Conservation (phyloP, 2,329 filamentous ascomycete species). For the Fusarium praegraminearum region DNA sequence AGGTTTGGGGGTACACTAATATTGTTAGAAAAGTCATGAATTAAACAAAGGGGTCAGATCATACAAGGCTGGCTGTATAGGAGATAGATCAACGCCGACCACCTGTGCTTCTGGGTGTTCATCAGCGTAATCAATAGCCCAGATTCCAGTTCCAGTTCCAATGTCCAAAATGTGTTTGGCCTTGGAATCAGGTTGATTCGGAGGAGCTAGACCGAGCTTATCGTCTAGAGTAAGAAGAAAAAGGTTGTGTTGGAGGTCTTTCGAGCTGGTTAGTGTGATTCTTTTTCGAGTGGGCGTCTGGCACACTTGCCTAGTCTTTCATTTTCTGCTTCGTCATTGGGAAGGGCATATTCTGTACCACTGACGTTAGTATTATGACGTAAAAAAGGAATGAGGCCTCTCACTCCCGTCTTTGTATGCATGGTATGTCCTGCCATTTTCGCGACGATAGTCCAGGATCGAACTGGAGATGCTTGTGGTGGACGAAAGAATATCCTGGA, state of each 20-base stretch:
- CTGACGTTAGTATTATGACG: fast-evolving
- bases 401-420: slow-evolving; percentile 24
- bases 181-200: slow-evolving; percentile 25
- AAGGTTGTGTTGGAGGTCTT: slow-evolving; percentile 38
- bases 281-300: fast-evolving
- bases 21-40: neutral
- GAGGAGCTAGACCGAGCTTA: slow-evolving; percentile 32
- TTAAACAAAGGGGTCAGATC: fast-evolving
- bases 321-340: slow-evolving; percentile 37
- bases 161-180: slow-evolving; percentile 32
- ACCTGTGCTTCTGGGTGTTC: slow-evolving; percentile 33
- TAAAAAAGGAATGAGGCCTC: fast-evolving
- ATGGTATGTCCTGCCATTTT: slow-evolving; percentile 24
- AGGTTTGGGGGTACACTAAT: slow-evolving; percentile 29
- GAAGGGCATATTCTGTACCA: slow-evolving; percentile 34
- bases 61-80: slow-evolving; percentile 35
- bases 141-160: slow-evolving; percentile 40
- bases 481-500: slow-evolving; percentile 10
- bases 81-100: slow-evolving; percentile 27
- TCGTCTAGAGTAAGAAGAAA: slow-evolving; percentile 29
- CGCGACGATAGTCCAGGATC: slow-evolving; percentile 17
- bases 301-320: slow-evolving; percentile 30
- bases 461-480: slow-evolving; percentile 13
- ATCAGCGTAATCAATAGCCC: slow-evolving; percentile 38
- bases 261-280: fast-evolving